Evolutionary conservation across 306 rosid genomes (phyloP).

Genomic region (Gleditsia sinensis): DNA sequence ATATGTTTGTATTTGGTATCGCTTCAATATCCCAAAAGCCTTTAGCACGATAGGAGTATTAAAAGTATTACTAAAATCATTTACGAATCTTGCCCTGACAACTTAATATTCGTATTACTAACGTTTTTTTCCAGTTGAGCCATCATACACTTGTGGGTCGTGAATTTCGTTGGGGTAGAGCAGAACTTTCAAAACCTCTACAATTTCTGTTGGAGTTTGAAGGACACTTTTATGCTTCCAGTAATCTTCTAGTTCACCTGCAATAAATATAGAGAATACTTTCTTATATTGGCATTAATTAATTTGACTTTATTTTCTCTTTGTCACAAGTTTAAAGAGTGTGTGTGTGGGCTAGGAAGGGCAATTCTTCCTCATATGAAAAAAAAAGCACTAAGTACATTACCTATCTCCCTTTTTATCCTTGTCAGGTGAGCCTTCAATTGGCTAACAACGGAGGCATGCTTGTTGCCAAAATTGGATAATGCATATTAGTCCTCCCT

Average conservation of each 20-base stretch:
- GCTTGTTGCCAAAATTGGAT: conserved; percentile 27
- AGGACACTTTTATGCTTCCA: conserved; percentile 36
- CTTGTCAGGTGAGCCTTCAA: conserved; percentile 19
- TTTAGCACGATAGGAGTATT: no score
- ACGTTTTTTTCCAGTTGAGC: conserved; percentile 33
- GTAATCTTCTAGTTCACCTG: conserved; percentile 43
- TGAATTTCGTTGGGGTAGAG: conserved; percentile 40
- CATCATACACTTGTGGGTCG: conserved; percentile 41
- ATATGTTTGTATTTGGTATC: no score
- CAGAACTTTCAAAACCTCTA: conserved; percentile 43
- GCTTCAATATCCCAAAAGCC: no score
- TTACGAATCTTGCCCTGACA: no score
- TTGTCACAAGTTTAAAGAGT: no score
- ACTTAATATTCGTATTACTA: no score
- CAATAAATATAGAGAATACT: no score
- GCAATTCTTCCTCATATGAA: no score
- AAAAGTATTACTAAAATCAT: no score
- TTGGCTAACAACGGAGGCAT: neutral
- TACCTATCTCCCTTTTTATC: conserved; percentile 37
- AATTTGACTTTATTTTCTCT: no score
- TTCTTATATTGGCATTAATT: conserved; percentile 4
- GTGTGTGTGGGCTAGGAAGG: no score
- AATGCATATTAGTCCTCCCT: conserved; percentile 29
- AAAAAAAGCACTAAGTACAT: no score
- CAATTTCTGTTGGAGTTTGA: conserved; percentile 52